Evolutionary conservation across 768 basidiomycete genomes (phyloP).

Genomic region (Tulasnella sp.): DNA sequence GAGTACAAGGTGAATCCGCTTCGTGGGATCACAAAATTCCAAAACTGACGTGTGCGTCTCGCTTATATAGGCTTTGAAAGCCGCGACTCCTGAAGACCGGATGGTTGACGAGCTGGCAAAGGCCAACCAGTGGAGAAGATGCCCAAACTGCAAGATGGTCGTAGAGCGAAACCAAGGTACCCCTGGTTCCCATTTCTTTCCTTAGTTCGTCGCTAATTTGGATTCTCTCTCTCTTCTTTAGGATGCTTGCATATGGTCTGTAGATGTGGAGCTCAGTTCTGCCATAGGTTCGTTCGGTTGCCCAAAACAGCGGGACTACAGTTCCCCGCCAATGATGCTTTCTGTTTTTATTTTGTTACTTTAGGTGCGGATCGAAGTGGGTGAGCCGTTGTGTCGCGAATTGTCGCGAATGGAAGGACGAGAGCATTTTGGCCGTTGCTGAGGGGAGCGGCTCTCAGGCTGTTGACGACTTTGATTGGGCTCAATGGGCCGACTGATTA

Average conservation of each 20-base stretch:
- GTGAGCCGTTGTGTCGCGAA: not conserved
- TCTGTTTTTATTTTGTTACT: not conserved
- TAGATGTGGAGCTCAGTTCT: not conserved
- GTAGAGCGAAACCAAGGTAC: not conserved
- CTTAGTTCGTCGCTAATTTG: not conserved
- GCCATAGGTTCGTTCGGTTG: not conserved
- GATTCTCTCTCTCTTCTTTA: not conserved
- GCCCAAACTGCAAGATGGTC: slow-evolving; percentile 2
- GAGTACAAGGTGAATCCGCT: too few relatives aligned
- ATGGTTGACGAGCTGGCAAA: not conserved
- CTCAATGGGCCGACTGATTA: too few relatives aligned
- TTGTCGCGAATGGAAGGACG: not conserved
- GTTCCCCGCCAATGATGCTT: not conserved
- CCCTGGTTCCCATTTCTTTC: not conserved
- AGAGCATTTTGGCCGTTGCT: not conserved
- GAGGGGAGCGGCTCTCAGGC: too few relatives aligned
- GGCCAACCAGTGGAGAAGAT: slow-evolving; percentile 2
- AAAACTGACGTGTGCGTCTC: too few relatives aligned
- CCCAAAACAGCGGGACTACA: too few relatives aligned
- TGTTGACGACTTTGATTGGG: too few relatives aligned
- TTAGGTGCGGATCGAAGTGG: not conserved
- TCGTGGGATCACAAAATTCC: too few relatives aligned
- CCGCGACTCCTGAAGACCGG: not conserved
- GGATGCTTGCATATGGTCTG: slow-evolving; percentile 10
- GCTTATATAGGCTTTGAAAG: not conserved